Conservation (phyloP, 2,329 filamentous ascomycete species). For the Fusarium proliferatum region DNA sequence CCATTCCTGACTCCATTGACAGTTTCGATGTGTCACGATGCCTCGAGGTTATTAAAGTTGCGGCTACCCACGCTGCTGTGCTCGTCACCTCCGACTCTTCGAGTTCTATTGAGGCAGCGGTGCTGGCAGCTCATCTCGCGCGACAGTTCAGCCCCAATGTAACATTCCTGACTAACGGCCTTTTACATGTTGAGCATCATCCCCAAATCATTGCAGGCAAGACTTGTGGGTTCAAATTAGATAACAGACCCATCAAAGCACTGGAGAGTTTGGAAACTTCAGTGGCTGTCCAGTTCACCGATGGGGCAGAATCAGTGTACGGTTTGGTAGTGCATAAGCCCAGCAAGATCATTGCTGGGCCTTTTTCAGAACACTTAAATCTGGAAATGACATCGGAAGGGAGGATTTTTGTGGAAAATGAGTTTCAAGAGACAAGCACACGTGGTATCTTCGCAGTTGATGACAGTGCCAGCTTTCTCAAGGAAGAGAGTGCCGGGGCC, state of each 20-base stretch:
- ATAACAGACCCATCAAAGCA: background rate
- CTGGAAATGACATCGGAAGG: background rate
- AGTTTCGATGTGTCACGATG: background rate
- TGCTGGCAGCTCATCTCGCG: background rate
- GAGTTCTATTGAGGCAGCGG: background rate
- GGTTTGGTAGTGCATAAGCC: background rate
- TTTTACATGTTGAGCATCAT: background rate
- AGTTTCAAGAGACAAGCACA: background rate
- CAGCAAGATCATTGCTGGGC: fast-evolving
- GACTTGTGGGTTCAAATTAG: fast-evolving
- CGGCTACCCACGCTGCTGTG: fast-evolving
- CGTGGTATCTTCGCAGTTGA: background rate
- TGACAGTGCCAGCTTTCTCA: background rate
- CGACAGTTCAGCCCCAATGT: background rate
- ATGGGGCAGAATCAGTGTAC: background rate
- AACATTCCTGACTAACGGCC: background rate
- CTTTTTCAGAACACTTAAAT: background rate
- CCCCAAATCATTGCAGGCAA: background rate
- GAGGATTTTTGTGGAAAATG: fast-evolving
- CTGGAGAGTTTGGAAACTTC: background rate
- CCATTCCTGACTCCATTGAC: fast-evolving
- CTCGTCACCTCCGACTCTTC: background rate
- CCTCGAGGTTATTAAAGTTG: fast-evolving
- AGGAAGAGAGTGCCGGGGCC: fast-evolving
- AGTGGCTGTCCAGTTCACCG: background rate